Percentiles rank a stretch among this genome's conserved stretches.
These are phyloP conservation scores for Globisporangium ultimum DNA, from an alignment of 352 stramenopile species.

Conservation along the genomic window DNA sequence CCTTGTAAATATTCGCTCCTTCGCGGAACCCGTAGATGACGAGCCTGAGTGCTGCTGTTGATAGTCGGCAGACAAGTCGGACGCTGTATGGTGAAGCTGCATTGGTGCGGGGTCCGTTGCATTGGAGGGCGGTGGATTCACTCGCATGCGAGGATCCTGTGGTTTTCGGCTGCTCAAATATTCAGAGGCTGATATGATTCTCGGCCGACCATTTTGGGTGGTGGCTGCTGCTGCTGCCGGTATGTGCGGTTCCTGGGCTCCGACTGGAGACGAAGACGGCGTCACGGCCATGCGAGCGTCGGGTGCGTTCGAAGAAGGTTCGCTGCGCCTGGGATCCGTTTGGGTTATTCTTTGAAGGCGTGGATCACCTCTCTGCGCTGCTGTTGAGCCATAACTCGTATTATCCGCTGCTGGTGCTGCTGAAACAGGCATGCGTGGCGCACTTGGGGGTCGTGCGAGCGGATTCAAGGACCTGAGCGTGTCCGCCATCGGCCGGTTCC, in stretches of 20 bases:
- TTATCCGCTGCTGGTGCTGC: no score
- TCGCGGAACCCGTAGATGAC: neutral
- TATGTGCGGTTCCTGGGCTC: neutral
- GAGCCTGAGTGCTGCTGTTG: neutral
- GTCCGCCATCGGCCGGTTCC: slow-evolving; percentile 34
- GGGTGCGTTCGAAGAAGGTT: slow-evolving; percentile 1
- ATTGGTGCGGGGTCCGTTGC: neutral
- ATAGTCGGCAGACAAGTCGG: neutral
- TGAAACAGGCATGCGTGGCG: no score
- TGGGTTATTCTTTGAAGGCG: slow-evolving; percentile 1
- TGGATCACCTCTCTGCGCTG: neutral
- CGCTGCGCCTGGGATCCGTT: slow-evolving; percentile 1
- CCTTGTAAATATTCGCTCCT: slow-evolving; percentile 11
- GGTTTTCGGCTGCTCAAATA: slow-evolving; percentile 12
- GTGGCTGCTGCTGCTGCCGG: neutral
- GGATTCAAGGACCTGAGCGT: slow-evolving; percentile 12
- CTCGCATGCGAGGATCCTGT: slow-evolving; percentile 8
- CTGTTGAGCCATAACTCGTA: no score
- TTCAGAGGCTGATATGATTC: slow-evolving; percentile 12
- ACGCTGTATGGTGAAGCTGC: slow-evolving; percentile 1
- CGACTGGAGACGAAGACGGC: slow-evolving; percentile 4
- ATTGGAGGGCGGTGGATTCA: neutral
- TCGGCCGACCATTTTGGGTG: neutral
- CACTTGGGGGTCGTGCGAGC: slow-evolving; percentile 15
- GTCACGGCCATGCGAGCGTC: neutral